A percentile compares a stretch with the other conserved stretches of the same genome.
Conservation (phyloP, 1,284 basidiomycete species). For the Ganoderma lingzhi region DNA sequence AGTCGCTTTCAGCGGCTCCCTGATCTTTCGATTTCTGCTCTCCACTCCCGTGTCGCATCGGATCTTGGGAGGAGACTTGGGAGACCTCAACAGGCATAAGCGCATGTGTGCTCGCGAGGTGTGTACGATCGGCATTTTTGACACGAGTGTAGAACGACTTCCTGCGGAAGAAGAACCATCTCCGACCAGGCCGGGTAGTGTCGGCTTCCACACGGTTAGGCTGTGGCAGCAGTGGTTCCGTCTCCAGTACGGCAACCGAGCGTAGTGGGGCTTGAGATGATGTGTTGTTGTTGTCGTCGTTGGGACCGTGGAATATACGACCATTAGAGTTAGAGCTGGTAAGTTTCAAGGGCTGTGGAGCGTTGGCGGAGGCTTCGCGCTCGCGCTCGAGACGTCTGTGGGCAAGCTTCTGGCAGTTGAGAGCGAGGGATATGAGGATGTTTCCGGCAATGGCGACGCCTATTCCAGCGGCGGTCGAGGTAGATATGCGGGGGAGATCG, state of each 20-base stretch:
- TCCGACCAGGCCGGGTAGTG: constrained; percentile 12
- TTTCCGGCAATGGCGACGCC: constrained; percentile 87
- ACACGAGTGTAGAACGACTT: constrained; percentile 26
- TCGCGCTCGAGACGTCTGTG: constrained; percentile 75
- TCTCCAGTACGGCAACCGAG: constrained; percentile 31
- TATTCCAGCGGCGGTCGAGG: constrained; percentile 80
- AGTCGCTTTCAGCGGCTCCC: constrained; percentile 61
- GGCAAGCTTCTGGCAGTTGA: constrained; percentile 93
- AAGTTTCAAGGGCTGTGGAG: constrained; percentile 24
- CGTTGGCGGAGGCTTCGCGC: constrained; percentile 29
- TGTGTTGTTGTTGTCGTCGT: background rate
- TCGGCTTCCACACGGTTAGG: constrained; percentile 5
- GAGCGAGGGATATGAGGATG: constrained; percentile 87
- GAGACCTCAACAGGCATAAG: constrained; percentile 40
- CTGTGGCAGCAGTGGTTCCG: constrained; percentile 30
- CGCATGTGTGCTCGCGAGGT: constrained; percentile 36
- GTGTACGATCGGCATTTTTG: constrained; percentile 30
- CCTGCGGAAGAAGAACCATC: constrained; percentile 29
- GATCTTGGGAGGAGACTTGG: constrained; percentile 19
- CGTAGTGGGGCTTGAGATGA: constrained; percentile 13
- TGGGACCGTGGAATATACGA: background rate
- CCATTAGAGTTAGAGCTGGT: constrained; percentile 7
- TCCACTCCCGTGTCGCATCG: constrained; percentile 29
- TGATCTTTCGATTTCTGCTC: constrained; percentile 46
- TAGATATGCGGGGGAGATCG: constrained; percentile 64